Conservation (phyloP, 495 filamentous ascomycete genomes). For the Penicillium fimorum region DNA sequence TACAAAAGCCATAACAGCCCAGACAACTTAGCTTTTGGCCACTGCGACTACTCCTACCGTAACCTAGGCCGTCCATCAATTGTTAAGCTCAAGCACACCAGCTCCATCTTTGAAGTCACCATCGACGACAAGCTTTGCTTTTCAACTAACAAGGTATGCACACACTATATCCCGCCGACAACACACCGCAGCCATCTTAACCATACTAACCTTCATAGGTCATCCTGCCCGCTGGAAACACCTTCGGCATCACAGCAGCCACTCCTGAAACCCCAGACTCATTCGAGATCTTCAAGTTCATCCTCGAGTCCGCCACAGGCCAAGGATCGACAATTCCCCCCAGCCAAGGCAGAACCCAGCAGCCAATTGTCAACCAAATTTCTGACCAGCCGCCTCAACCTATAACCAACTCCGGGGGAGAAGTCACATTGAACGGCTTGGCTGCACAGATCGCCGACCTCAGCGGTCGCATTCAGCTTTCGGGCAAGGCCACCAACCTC, state of each 20-base stretch:
- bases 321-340: slow-evolving; percentile 37
- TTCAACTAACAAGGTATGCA: slow-evolving; percentile 65
- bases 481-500: slow-evolving; percentile 69
- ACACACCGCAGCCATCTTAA: neutral
- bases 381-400: slow-evolving; percentile 10
- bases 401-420: slow-evolving; percentile 46
- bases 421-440: slow-evolving; percentile 30
- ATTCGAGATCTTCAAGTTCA: slow-evolving; percentile 88
- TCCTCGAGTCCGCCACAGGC: slow-evolving; percentile 53
- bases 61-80: slow-evolving; percentile 83
- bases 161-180: neutral
- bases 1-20: slow-evolving; percentile 76
- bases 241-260: slow-evolving; percentile 82
- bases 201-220: slow-evolving; percentile 44
- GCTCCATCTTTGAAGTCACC: slow-evolving; percentile 65
- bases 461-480: slow-evolving; percentile 71
- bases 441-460: slow-evolving; percentile 74
- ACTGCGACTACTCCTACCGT: slow-evolving; percentile 87
- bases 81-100: slow-evolving; percentile 67
- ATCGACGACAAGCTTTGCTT: slow-evolving; percentile 85
- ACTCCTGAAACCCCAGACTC: slow-evolving; percentile 90
- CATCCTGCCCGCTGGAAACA: slow-evolving; percentile 73
- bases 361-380: slow-evolving; percentile 35
- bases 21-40: slow-evolving; percentile 86
- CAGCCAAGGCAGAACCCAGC: slow-evolving; percentile 29